Evolutionary conservation across 352 stramenopile species (phyloP).

Genomic region (Phytophthora pseudosyringae): DNA sequence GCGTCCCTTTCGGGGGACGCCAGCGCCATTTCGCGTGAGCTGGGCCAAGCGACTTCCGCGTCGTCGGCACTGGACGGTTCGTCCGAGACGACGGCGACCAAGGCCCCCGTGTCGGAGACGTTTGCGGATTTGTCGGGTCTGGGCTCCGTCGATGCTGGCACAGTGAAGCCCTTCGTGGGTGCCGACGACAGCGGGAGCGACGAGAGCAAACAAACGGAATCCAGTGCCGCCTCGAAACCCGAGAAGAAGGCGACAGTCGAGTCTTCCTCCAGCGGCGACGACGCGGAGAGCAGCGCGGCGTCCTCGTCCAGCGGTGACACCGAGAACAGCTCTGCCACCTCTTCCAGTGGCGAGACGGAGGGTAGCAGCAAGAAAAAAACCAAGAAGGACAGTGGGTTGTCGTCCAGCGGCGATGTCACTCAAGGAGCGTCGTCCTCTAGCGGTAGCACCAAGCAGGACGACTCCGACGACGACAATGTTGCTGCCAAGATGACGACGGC

Average conservation of each 20-base stretch:
- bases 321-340: constrained; percentile 4
- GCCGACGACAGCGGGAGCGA: constrained; percentile 9
- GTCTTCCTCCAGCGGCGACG: background rate
- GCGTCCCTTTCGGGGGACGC: constrained; percentile 21
- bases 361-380: constrained; percentile 9
- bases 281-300: constrained; percentile 8
- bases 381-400: constrained; percentile 14
- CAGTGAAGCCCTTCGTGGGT: constrained; percentile 25
- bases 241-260: background rate
- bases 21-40: constrained; percentile 7
- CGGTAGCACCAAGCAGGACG: constrained; percentile 23
- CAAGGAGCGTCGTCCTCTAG: constrained; percentile 21
- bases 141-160: constrained; percentile 18
- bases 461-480: constrained; percentile 14
- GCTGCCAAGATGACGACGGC: constrained; percentile 19
- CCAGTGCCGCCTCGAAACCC: constrained; percentile 11
- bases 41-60: constrained; percentile 17
- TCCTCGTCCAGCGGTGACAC: constrained; percentile 14
- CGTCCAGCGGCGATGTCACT: constrained; percentile 19
- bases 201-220: constrained; percentile 23
- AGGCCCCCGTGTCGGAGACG: constrained; percentile 18
- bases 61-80: constrained; percentile 9
- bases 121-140: constrained; percentile 25
- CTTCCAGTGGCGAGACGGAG: constrained; percentile 21
- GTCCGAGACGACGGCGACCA: constrained; percentile 6